Evolutionary conservation across 768 basidiomycete species (phyloP), one percentile per base, ranked within the genome.

Genomic region (Calocybe indica): DNA sequence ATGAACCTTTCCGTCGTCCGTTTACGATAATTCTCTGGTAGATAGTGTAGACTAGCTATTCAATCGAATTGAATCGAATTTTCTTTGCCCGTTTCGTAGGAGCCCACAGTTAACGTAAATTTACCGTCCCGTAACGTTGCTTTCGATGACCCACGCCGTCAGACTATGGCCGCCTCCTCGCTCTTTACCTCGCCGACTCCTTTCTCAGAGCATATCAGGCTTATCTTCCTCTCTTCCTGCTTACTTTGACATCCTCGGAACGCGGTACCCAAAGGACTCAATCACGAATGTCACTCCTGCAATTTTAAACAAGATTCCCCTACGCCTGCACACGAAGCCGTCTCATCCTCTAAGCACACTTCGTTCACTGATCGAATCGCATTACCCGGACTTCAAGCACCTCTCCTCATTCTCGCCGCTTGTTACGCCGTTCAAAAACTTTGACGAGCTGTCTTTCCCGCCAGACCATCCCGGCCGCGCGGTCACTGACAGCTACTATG

Each of bases 381-480:
- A 96, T 62, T 97, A 88, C 58, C 71, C 83, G 5, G 68, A 80
- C 47, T 92, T 83, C 64, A 67, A 81, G 10, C 82, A 86, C 51
- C 67, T 90, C 39, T 80, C 85, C 9, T 85, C 89, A 14, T 71
- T 90, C 50, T 88, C 92, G 1, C 92, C 96, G 1, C 69, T 98
- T 51, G 96, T 99, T 46, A 84, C 92, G 3, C 90, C 92, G 2
- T 73, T 73, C 62, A 82, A 93, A 65, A 99, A 94, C 69, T 99
- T 99, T 64, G 96, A 99, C 67, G 90, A 95, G 55, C 83, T 99
- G 31, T 92, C 91, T 3, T 98, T 99, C 68, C 85, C 95, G 0
- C 58, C 70, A 10, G 93, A 97, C 70, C 96, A 99, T 63, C 93
- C 95, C 1, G 95, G 96, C 12, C 82, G 96, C 50, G 76, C 87